Percentiles rank a stretch among this genome's conserved stretches.
Conservation (phyloP, 179 eudicot species). For the Beta corolliflora region DNA sequence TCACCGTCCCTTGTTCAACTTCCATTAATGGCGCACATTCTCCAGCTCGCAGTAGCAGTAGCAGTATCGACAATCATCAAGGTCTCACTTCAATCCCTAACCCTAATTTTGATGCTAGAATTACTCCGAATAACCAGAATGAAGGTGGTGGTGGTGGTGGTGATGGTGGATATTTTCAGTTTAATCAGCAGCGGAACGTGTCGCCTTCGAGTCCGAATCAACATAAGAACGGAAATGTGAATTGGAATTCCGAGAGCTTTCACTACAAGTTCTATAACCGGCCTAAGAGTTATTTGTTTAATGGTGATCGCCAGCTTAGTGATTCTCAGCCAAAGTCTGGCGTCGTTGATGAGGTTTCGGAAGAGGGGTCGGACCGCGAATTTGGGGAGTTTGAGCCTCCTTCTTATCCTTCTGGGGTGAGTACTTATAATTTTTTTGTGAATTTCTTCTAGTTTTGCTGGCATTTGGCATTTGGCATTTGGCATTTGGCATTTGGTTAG, state of each 20-base stretch:
- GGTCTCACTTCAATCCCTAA: conserved; percentile 24
- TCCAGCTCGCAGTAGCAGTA: conserved; percentile 22
- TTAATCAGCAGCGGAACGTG: conserved; percentile 21
- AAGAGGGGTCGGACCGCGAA: conserved; percentile 42
- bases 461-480: too few species aligned
- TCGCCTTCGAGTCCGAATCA: conserved; percentile 7
- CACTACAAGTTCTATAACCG: conserved; percentile 24
- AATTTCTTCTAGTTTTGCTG: background rate
- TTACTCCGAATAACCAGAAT: background rate
- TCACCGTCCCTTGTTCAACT: conserved; percentile 37
- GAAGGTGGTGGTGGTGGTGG: background rate
- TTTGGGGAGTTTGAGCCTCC: conserved; percentile 44
- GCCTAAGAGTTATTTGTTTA: background rate
- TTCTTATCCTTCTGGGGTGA: conserved; percentile 38
- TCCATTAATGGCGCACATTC: conserved; percentile 30
- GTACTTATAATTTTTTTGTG: background rate
- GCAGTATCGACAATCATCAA: conserved; percentile 3
- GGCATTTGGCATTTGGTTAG: too few species aligned
- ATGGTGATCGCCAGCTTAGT: conserved; percentile 27
- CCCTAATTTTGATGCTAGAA: conserved; percentile 27
- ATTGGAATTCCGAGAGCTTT: conserved; percentile 14
- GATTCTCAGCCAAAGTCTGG: conserved; percentile 27
- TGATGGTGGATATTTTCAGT: conserved; percentile 16
- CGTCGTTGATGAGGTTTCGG: conserved; percentile 28
- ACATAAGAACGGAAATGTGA: conserved; percentile 4